These are phyloP conservation scores for Lipomyces orientalis DNA, from an alignment of 805 yeast species.

Conservation along the genomic window DNA sequence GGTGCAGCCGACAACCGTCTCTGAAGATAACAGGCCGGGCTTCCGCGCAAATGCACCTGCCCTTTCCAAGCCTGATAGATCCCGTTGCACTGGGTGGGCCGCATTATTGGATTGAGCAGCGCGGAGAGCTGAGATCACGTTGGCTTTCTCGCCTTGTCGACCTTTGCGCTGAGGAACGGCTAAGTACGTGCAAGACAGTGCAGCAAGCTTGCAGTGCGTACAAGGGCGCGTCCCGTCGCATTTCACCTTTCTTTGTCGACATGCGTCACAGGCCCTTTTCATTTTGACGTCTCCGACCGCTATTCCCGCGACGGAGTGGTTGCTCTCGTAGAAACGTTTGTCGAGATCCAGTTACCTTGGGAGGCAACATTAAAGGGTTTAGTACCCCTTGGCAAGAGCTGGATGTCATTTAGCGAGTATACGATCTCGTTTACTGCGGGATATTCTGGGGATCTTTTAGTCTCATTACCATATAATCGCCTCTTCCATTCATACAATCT, in stretches of 20 bases:
- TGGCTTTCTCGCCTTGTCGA: constrained; percentile 1
- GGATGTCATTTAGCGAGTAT: too few species aligned
- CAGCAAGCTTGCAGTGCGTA: constrained; percentile 4
- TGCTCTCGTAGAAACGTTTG: too few species aligned
- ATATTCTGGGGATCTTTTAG: too few species aligned
- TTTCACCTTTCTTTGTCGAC: not conserved
- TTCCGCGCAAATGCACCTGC: not conserved
- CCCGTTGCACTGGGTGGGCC: not conserved
- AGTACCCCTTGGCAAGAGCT: not conserved
- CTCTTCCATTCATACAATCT: too few species aligned
- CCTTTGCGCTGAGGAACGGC: constrained; percentile 2
- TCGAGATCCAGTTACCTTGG: too few species aligned
- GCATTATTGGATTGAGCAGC: constrained; percentile 8
- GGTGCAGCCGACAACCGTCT: not conserved
- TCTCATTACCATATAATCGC: too few species aligned
- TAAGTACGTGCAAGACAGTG: not conserved
- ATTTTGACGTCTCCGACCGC: not conserved
- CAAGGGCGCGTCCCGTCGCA: constrained; percentile 6
- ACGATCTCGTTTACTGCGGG: too few species aligned
- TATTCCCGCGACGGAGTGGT: too few species aligned
- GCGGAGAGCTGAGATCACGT: constrained; percentile 4
- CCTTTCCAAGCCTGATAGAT: not conserved
- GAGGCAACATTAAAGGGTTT: not conserved
- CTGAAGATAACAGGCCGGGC: not conserved
- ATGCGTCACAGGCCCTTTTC: constrained; percentile 2